These are phyloP conservation scores for Thraustochytrium sp. DNA, from an alignment of 352 stramenopile species.

Conservation along the genomic window DNA sequence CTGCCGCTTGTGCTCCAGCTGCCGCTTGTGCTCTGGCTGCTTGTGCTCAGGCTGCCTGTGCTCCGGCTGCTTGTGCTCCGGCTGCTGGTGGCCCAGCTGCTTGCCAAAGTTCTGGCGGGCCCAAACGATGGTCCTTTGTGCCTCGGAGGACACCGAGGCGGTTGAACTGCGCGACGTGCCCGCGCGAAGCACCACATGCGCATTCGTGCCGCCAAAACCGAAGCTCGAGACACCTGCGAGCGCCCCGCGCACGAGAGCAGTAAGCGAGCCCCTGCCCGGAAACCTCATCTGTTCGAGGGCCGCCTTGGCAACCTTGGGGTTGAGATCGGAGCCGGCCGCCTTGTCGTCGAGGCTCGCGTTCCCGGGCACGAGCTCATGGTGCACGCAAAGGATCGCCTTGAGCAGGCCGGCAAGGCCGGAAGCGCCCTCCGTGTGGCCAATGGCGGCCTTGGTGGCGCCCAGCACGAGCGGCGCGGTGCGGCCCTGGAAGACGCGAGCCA, in stretches of 20 bases:
- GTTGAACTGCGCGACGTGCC: not conserved
- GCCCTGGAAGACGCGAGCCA: not conserved
- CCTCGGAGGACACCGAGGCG: not conserved
- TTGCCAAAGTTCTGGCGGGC: not conserved
- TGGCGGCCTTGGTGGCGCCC: conserved; percentile 55
- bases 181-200: not conserved
- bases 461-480: conserved; percentile 51
- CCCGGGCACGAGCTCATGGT: not conserved
- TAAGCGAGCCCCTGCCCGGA: not conserved
- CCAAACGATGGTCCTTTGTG: not conserved
- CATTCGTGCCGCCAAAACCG: conserved; percentile 45
- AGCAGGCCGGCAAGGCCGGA: conserved; percentile 54
- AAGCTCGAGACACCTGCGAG: conserved; percentile 8
- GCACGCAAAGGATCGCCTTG: conserved; percentile 50
- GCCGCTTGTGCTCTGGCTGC: too few relatives aligned
- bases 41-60: too few relatives aligned
- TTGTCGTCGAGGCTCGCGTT: not conserved
- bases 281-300: not conserved
- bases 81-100: too few relatives aligned
- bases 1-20: too few relatives aligned
- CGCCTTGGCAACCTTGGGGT: not conserved
- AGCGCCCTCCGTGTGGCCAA: conserved; percentile 55
- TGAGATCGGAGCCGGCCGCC: not conserved
- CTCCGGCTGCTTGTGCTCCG: too few relatives aligned
- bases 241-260: not conserved